Base-by-base conservation (phyloP, 805 yeast species). In the Candida tallmaniae region DNA sequence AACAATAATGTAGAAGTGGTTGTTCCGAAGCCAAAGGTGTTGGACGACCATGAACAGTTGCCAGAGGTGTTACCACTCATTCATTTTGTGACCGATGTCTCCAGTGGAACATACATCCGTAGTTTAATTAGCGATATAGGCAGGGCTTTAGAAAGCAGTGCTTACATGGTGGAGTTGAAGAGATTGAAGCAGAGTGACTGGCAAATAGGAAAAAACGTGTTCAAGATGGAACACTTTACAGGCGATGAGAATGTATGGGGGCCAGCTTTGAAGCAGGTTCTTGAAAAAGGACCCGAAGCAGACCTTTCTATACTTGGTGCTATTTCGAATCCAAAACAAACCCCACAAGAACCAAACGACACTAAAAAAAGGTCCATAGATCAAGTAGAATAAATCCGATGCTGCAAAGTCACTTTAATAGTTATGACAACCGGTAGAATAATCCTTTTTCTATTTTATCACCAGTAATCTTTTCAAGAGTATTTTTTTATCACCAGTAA, bases 31-130 rank as follows among this genome's bases (percentile, higher is more conserved):
- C 66, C 75, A 4, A 54, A 52, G 15, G 55, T 59, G 2, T 44
- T 72, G n/a, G 48, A 56, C 9, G 65, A 61, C 2, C 65, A 58
- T 9, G 65, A 66, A 14, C 39, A 46, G 2, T 65, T 63, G 5
- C 68, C 68, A 3, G 71, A 64, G 2, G 67, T 73, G 41, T 78
- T 86, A 2, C 93, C 94, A 2, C 47, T 82, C 31, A 48, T 90
- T 17, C 89, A 83, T 47, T 76, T 93, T 45, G 73, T 71, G 11
- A 76, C 94, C 4, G 72, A 75, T 23, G 98, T 90, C 1, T 83
- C 96, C 1, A 87, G 97, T 0, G 99, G 99, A 1, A 93, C 97
- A 0, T 93, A 93, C 50, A 88, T 93, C 31, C 73, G 99, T 45
- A 83, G 96, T 2, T 62, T 93, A 35, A 70, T 93, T 31, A 86